Percentiles rank a stretch among this genome's conserved stretches.
Conservation (phyloP, 192 early-diverging fungal genomes). For the Chytriomyces sp. region DNA sequence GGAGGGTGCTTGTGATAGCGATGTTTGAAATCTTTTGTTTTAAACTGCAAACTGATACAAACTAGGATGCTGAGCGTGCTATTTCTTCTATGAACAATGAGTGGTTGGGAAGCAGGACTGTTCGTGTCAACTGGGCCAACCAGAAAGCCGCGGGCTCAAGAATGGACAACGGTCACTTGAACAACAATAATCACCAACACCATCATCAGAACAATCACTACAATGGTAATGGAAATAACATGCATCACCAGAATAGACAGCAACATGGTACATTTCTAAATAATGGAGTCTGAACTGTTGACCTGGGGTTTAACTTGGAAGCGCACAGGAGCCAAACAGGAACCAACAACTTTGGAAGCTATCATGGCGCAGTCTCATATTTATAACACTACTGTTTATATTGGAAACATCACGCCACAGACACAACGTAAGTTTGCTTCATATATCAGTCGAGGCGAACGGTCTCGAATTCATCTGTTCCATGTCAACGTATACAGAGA, state of each 20-base stretch:
- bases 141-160: slow-evolving; percentile 59
- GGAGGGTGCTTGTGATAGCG: slow-evolving; percentile 11
- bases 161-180: not conserved
- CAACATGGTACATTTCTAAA: no score
- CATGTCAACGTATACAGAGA: slow-evolving; percentile 42
- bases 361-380: slow-evolving; percentile 74
- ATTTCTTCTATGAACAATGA: slow-evolving; percentile 87
- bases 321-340: not conserved
- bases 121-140: slow-evolving; percentile 94
- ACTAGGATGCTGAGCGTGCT: slow-evolving; percentile 82
- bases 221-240: no score
- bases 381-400: slow-evolving; percentile 87
- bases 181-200: no score
- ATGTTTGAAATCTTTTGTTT: not conserved
- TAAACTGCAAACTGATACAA: not conserved
- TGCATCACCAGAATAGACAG: no score
- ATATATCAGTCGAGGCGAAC: not conserved
- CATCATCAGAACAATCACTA: no score
- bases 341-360: slow-evolving; percentile 46
- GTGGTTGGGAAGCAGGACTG: slow-evolving; percentile 81
- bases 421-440: slow-evolving; percentile 62
- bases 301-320: no score
- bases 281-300: no score
- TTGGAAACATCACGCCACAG: slow-evolving; percentile 82
- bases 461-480: not conserved